phyloP scores from a whole-genome alignment of 2,329 filamentous ascomycete species.

The Mollisiaceae sp. region DNA sequence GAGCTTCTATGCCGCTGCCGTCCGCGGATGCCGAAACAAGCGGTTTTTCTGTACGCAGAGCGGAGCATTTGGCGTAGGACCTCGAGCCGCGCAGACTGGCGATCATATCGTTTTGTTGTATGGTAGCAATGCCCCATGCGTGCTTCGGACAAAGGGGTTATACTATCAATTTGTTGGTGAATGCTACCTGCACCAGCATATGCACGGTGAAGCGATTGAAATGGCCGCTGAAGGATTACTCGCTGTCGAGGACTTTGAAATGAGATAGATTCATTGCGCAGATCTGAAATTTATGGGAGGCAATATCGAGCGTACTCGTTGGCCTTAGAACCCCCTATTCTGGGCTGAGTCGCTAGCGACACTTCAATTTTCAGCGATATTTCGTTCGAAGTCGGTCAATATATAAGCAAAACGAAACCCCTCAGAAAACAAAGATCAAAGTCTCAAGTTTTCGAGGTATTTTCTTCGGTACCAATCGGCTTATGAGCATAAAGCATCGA shows the following conservation, averaged over 20 bases:
- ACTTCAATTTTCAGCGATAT: no score
- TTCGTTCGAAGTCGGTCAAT: no score
- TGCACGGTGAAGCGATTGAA: constrained; percentile 22
- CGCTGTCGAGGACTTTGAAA: constrained; percentile 16
- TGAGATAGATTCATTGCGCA: constrained; percentile 18
- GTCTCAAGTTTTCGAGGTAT: no score
- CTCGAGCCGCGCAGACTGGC: constrained; percentile 16
- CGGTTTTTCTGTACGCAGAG: constrained; percentile 22
- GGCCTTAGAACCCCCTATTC: no score
- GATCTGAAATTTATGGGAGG: not conserved
- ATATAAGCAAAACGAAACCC: no score
- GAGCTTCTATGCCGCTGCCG: constrained; percentile 16
- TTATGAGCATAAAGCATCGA: constrained; percentile 18
- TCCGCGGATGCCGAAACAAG: constrained; percentile 20
- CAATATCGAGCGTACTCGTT: no score
- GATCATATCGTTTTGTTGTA: constrained; percentile 24
- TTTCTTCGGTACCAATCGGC: no score
- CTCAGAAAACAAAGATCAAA: no score
- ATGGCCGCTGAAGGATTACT: constrained; percentile 21
- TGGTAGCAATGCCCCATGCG: constrained; percentile 22
- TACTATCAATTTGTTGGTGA: constrained; percentile 21
- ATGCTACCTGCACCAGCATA: constrained; percentile 21
- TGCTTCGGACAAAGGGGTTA: constrained; percentile 15
- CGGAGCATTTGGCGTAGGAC: constrained; percentile 20
- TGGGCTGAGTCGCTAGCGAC: no score